Evolutionary conservation across 352 stramenopile species (phyloP).

Genomic region (Phytophthora quininea): DNA sequence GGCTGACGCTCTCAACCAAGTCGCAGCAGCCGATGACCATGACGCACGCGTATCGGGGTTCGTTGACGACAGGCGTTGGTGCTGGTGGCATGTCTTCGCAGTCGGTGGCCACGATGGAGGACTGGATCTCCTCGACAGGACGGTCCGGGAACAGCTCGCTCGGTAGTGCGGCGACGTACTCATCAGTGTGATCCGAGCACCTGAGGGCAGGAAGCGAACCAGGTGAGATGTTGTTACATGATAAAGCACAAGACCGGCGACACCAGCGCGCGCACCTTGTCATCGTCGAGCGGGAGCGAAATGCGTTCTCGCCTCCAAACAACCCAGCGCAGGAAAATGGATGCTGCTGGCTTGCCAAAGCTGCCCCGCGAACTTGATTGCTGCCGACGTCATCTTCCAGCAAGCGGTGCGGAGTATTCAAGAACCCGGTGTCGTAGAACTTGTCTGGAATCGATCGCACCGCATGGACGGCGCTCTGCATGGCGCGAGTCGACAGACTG

Average conservation of each 20-base stretch:
- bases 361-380: background rate
- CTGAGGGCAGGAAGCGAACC: no score
- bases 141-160: slow-evolving; percentile 3
- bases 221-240: slow-evolving; percentile 6
- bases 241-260: background rate
- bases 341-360: background rate
- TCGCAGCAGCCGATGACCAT: slow-evolving; percentile 29
- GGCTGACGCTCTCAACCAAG: slow-evolving; percentile 7
- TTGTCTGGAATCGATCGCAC: slow-evolving; percentile 24
- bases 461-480: slow-evolving; percentile 16
- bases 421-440: slow-evolving; percentile 29
- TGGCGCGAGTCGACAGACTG: slow-evolving; percentile 7
- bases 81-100: slow-evolving; percentile 9
- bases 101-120: slow-evolving; percentile 25
- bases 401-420: slow-evolving; percentile 31
- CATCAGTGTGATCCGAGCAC: background rate
- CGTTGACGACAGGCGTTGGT: background rate
- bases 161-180: slow-evolving; percentile 20
- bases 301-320: slow-evolving; percentile 11
- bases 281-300: slow-evolving; percentile 16
- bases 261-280: slow-evolving; percentile 16
- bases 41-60: slow-evolving; percentile 39
- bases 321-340: slow-evolving; percentile 5
- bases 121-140: slow-evolving; percentile 14
- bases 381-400: slow-evolving; percentile 17